Conservation (phyloP, 257 asterid genomes). For the Scutellaria minor region DNA sequence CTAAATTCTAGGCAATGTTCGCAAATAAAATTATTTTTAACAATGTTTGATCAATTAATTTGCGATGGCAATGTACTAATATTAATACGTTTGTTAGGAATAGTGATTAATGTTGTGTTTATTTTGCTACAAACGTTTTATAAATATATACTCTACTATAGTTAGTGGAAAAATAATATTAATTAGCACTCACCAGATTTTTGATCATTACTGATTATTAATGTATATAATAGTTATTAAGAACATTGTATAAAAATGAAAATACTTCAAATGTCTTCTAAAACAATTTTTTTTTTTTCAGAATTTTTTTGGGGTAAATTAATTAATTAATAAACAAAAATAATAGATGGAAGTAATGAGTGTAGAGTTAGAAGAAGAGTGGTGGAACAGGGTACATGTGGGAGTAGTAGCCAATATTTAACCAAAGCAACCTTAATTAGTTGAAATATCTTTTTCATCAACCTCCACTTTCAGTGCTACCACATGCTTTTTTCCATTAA, state of each 20-base stretch:
- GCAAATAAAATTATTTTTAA: too few relatives aligned
- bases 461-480: conserved; percentile 11
- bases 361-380: not conserved
- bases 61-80: too few relatives aligned
- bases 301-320: not conserved
- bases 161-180: too few relatives aligned
- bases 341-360: not conserved
- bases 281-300: not conserved
- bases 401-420: conserved; percentile 38
- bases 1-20: too few relatives aligned
- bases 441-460: conserved; percentile 36
- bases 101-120: too few relatives aligned
- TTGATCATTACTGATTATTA: too few relatives aligned
- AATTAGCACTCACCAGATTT: too few relatives aligned
- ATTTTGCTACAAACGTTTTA: too few relatives aligned
- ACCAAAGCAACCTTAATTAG: conserved; percentile 39
- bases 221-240: too few relatives aligned
- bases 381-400: conserved; percentile 34
- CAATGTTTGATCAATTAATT: too few relatives aligned
- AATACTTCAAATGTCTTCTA: not conserved
- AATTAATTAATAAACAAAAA: not conserved
- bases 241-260: not conserved
- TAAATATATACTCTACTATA: too few relatives aligned
- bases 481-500: conserved; percentile 33
- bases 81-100: too few relatives aligned